Base-by-base conservation (phyloP, 192 early-diverging fungal species). In the Coemansia sp. region DNA sequence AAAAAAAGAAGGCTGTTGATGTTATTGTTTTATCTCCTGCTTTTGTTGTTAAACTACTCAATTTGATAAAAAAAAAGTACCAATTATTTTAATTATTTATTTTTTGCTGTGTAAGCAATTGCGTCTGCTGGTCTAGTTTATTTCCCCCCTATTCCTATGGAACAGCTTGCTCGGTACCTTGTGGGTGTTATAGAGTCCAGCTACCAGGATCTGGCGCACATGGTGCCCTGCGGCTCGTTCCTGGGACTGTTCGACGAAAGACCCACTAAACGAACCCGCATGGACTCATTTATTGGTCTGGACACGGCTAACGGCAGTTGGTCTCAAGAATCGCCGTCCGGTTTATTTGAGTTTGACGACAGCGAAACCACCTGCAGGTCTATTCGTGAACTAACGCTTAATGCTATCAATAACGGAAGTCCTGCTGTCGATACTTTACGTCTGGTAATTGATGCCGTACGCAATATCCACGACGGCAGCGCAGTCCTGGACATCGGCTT, bases 161-260 rank as follows among this genome's bases (percentile, higher is more conserved):
- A 82, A 45, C 65, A 64, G 56, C 67, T 82, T 8, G 64, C 68
- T 18, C 53, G 53, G 36, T 82, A 82, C 53, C 68, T 82, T 22
- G 43, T 73, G 2, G 74, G 72, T 34, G 75, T 76, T 11, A 72
- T 82, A 20, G 74, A 73, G 74, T 82, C 79, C 12, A 82, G 79
- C 61, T 82, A 82, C 62, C 67, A 82, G 64, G 74, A 82, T 65
- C 72, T 82, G 51, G 74, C 71, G 32, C 75, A 76, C 56, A 53
- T 82, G 54, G 74, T 82, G n/a, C 79, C 79, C 4, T 82, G 79
- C 38, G 79, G 79, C 28, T 82, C 79, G 65, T 82, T 82, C 28
- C 58, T 82, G 36, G 79, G 79, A 8, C 67, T 82, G 56, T 82
- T 82, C 59, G 81, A 83, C 66, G 81, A 83, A 52, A 76, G 81